A percentile compares a stretch with the other conserved stretches of the same genome.
These are phyloP conservation scores for Blastobotrys persicus DNA, from an alignment of 1,139 yeast genomes.

Conservation along the genomic window DNA sequence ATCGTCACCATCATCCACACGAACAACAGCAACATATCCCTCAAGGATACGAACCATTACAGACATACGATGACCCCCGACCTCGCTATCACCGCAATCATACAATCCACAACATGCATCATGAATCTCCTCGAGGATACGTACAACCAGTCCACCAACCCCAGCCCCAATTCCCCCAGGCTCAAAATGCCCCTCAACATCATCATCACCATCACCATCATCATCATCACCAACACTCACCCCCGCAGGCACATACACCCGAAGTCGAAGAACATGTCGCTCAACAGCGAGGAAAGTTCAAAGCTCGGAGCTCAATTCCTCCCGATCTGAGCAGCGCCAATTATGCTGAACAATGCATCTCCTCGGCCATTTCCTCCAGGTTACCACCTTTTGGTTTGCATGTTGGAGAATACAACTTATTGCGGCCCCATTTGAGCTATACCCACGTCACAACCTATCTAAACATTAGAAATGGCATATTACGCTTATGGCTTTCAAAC, in stretches of 20 bases:
- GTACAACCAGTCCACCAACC: conserved; percentile 20
- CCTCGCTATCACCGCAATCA: conserved; percentile 12
- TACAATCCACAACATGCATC: conserved; percentile 13
- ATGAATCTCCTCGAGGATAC: conserved; percentile 11
- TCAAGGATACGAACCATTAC: neutral
- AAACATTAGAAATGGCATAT: conserved; percentile 43
- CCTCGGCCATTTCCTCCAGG: conserved; percentile 44
- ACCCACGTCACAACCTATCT: conserved; percentile 44
- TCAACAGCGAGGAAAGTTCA: conserved; percentile 34
- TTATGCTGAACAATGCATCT: conserved; percentile 42
- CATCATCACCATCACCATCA: conserved; percentile 14
- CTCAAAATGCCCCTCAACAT: conserved; percentile 20
- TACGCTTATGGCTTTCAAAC: conserved; percentile 45
- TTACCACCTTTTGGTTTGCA: conserved; percentile 40
- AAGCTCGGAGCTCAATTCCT: conserved; percentile 42
- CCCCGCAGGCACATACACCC: conserved; percentile 15
- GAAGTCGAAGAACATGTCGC: conserved; percentile 22
- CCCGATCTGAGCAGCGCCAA: conserved; percentile 38
- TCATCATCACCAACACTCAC: conserved; percentile 13
- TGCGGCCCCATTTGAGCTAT: conserved; percentile 37
- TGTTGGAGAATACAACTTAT: conserved; percentile 38
- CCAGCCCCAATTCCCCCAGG: conserved; percentile 22
- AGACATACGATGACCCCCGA: conserved; percentile 12
- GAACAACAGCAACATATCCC: conserved; percentile 9
- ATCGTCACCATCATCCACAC: conserved; percentile 15